Evolutionary conservation across 768 basidiomycete species (phyloP).

Genomic region (Termitomyces sp.): DNA sequence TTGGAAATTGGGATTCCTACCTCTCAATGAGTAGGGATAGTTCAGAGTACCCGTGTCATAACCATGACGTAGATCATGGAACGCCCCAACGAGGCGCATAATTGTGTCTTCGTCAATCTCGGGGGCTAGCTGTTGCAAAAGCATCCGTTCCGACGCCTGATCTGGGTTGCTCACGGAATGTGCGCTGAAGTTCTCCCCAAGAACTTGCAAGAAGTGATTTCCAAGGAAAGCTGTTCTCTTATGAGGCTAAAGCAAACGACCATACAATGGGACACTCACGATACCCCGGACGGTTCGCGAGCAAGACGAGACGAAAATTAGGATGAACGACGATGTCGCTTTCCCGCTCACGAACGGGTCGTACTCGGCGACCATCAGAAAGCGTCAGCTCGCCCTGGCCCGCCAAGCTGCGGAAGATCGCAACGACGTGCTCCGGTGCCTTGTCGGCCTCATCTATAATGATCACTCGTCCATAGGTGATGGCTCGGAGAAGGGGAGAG

Average conservation of each 20-base stretch:
- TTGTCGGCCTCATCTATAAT: slow-evolving; percentile 72
- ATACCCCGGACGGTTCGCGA: slow-evolving; percentile 67
- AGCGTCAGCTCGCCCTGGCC: slow-evolving; percentile 60
- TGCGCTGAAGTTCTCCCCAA: slow-evolving; percentile 63
- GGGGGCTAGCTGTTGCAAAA: slow-evolving; percentile 57
- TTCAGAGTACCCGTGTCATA: slow-evolving; percentile 52
- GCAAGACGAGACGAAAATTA: slow-evolving; percentile 54
- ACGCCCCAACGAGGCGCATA: slow-evolving; percentile 52
- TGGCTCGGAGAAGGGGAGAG: slow-evolving; percentile 61
- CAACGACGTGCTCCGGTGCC: slow-evolving; percentile 68
- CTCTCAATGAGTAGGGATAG: slow-evolving; percentile 67
- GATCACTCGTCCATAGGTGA: slow-evolving; percentile 55
- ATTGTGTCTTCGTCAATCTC: slow-evolving; percentile 49
- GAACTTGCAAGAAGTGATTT: slow-evolving; percentile 67
- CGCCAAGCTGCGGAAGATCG: slow-evolving; percentile 64
- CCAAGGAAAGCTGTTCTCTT: slow-evolving; percentile 55
- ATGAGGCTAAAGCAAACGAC: background rate
- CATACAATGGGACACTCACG: slow-evolving; percentile 37
- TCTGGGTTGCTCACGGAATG: slow-evolving; percentile 67
- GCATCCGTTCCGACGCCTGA: slow-evolving; percentile 53
- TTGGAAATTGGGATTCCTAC: slow-evolving; percentile 21
- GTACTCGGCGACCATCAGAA: slow-evolving; percentile 56
- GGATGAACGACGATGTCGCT: slow-evolving; percentile 57
- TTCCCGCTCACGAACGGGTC: slow-evolving; percentile 36
- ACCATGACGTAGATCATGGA: slow-evolving; percentile 54